Base-by-base conservation (phyloP, 164 flowering plant genomes). In the Amborella trichopoda region DNA sequence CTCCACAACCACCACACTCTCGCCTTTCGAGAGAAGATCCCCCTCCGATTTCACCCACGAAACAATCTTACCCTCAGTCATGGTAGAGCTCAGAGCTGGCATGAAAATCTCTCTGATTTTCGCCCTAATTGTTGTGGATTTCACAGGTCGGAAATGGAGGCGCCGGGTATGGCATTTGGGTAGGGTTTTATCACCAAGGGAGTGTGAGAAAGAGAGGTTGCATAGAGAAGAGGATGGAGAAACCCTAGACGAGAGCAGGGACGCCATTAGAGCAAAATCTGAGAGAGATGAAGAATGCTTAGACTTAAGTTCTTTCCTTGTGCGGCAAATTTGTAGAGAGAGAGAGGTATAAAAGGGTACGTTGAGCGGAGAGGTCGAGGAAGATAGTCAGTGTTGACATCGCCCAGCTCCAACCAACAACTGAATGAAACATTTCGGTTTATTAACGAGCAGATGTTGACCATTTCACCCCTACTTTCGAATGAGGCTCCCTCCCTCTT, bases 21-120 rank as follows among this genome's bases (percentile, higher is more conserved):
- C 94, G 17, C 96, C 96, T 41, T 83, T 87, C 63, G 94, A 70
- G 48, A 87, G 74, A 5, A 64, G 61, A 56, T 87, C 96, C 26
- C 96, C 96, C 44, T 87, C 96, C 26, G 96, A 77, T 61, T 83
- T 87, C 43, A 75, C 33, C 96, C 96, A 87, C 13, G 90, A 78
- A 22, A 87, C 96, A 64, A 87, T 79, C 62, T 83, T 87, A 23
- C 96, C 96, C 61, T 87, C 94, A 5, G 94, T 87, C 96, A 87
- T 87, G 54, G 96, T 87, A 47, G 96, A 87, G 68, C 90, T 81
- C 40, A 87, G 82, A 1, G 96, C 96, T 5, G 96, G 96, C 96
- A 87, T 87, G 77, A 87, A 87, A 60, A 87, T 87, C 74, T 87
- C 96, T 16, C 94, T 58, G 70, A 87, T 79, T 77, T 87, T 87